Base-by-base conservation (phyloP, 225 moss, liverwort and hornwort species). In the Physcomitrium patens region DNA sequence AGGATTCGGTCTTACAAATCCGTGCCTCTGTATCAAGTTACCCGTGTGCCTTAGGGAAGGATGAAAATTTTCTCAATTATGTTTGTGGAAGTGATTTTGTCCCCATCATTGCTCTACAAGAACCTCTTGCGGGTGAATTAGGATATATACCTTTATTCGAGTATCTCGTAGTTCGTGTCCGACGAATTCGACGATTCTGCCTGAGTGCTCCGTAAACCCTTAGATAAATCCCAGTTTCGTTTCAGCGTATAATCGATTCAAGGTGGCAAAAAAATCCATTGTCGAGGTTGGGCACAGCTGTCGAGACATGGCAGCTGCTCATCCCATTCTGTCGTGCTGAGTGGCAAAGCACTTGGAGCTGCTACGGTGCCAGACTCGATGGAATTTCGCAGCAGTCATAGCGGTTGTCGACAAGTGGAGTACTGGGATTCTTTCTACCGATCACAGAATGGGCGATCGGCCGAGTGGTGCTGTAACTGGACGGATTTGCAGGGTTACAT, bases 401-500 rank as follows among this genome's bases (percentile, higher is more conserved):
- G 76, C 44, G 85, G 82, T 61, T 87, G 75, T 43, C 68, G 63
- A 24, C 82, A 83, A 67, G 48, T 69, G 3, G 55, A 87, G 31
- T 90, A 81, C 70, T 94, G 94, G 96, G 91, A 96, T 76, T 75
- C 66, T 1, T 94, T 87, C 69, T 92, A 87, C 81, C 82, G 81
- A 58, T 77, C 64, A 20, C 79, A 86, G 11, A 88, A 80, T 46
- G 91, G 94, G 56, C 84, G 70, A 3, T 76, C 86, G 0, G 68
- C 85, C 15, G 94, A 97, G 77, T 97, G 94, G 92, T 89, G 90
- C 22, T 85, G 87, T 27, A 85, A 88, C 27, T 97, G 93, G 97
- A 78, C 75, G 44, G 93, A 93, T 83, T 76, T 93, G 24, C 81
- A 94, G 56, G 77, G 80, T 14, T 81, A 69, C 53, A 43, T 91